These are phyloP conservation scores for Stemphylium lycopersici DNA, from an alignment of 2,329 filamentous ascomycete species.

Conservation along the genomic window DNA sequence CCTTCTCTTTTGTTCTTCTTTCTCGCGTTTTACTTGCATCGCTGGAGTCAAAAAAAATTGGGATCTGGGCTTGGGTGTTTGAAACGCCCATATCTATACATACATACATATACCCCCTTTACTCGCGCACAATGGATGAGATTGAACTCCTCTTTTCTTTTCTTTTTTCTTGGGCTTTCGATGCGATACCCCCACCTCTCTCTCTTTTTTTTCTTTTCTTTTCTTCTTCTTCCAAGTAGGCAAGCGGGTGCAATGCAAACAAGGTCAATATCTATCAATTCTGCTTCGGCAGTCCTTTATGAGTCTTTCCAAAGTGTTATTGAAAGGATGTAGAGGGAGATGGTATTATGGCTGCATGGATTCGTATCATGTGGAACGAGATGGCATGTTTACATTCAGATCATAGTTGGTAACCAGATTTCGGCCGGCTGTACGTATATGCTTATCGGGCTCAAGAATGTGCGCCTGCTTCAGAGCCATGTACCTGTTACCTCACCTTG, in stretches of 20 bases:
- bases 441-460: background rate
- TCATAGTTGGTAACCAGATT: no score
- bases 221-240: no score
- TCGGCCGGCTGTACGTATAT: background rate
- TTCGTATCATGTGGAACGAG: background rate
- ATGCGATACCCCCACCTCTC: background rate
- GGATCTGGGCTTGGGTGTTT: no score
- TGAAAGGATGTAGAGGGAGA: background rate
- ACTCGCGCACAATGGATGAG: background rate
- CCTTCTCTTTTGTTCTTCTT: background rate
- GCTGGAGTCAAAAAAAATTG: background rate
- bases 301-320: no score
- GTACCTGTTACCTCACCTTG: background rate
- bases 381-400: background rate
- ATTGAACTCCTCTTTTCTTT: background rate
- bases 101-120: background rate
- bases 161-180: background rate
- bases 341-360: background rate
- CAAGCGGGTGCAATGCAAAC: no score
- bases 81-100: background rate
- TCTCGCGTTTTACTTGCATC: slow-evolving; percentile 5
- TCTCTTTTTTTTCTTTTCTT: no score
- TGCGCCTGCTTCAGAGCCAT: background rate
- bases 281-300: no score
- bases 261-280: no score